A percentile compares a stretch with the other conserved stretches of the same genome.
Evolutionary conservation across 2,329 filamentous ascomycete genomes (phyloP).

Genomic region (Rutstroemia sp.): DNA sequence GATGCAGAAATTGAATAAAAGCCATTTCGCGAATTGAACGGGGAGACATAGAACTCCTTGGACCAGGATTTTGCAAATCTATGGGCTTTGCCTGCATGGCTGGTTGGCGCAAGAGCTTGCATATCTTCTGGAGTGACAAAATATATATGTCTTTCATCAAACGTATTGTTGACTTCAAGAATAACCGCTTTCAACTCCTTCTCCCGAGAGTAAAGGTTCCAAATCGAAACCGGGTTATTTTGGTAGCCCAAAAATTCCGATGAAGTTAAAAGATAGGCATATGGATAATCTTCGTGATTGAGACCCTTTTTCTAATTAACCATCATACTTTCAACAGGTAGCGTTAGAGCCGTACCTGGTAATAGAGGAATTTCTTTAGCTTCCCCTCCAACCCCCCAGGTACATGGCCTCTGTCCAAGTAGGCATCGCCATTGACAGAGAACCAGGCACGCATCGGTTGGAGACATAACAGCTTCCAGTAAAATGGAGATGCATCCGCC

Average conservation of each 20-base stretch:
- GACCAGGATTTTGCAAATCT: constrained; percentile 46
- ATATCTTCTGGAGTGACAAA: constrained; percentile 40
- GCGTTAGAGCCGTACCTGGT: constrained; percentile 38
- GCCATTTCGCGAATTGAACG: constrained; percentile 60
- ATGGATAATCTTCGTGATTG: constrained; percentile 52
- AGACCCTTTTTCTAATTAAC: constrained; percentile 39
- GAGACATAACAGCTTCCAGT: constrained; percentile 26
- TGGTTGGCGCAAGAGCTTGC: constrained; percentile 10
- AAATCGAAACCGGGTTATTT: constrained; percentile 73
- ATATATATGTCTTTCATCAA: constrained; percentile 64
- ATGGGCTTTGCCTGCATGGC: constrained; percentile 10
- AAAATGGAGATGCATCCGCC: constrained; percentile 22
- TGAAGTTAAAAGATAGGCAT: constrained; percentile 65
- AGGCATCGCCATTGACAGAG: constrained; percentile 50
- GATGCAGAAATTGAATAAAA: constrained; percentile 43
- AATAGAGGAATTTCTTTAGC: constrained; percentile 50
- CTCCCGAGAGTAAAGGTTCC: constrained; percentile 62
- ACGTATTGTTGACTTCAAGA: constrained; percentile 71
- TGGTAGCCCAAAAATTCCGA: constrained; percentile 61
- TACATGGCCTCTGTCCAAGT: constrained; percentile 48
- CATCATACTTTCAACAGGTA: background rate
- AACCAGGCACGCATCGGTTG: constrained; percentile 38
- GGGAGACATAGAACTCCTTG: constrained; percentile 72
- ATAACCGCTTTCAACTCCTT: constrained; percentile 56
- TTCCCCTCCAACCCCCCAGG: constrained; percentile 54